phyloP scores from a whole-genome alignment of 305 asterid genomes.

The Fraxinus angustifolia region DNA sequence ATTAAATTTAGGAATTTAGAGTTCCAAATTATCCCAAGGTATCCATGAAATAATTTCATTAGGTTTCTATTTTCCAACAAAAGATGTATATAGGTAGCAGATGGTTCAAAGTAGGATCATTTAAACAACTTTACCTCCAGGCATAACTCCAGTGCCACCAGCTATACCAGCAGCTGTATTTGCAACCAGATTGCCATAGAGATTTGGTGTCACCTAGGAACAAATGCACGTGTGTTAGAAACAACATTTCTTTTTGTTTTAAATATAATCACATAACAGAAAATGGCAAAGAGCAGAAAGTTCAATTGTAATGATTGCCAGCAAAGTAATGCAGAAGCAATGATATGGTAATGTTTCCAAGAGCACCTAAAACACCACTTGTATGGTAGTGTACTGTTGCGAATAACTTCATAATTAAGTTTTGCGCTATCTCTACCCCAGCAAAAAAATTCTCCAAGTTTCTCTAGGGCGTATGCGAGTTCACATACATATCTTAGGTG shows the following conservation, averaged over 20 bases:
- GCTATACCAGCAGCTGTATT: constrained; percentile 99
- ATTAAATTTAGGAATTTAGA: background rate
- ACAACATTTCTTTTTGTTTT: background rate
- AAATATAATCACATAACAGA: background rate
- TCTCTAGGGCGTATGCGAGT: background rate
- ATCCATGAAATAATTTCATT: background rate
- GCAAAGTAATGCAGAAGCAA: background rate
- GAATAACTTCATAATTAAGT: background rate
- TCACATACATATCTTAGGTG: background rate
- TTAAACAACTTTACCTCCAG: constrained; percentile 63
- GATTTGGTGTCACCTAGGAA: constrained; percentile 93
- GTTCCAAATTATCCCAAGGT: background rate
- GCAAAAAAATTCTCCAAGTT: background rate
- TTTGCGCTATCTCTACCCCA: background rate
- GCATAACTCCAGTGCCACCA: constrained; percentile 99
- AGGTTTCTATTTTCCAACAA: background rate
- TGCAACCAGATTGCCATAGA: constrained; percentile 86
- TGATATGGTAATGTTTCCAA: background rate
- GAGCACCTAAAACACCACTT: background rate
- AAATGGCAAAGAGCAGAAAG: background rate
- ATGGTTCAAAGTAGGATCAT: background rate
- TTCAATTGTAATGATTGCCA: background rate
- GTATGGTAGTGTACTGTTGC: background rate
- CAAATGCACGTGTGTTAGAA: background rate
- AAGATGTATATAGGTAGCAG: background rate